These are phyloP conservation scores for Exophiala sp. DNA, from an alignment of 2,329 filamentous ascomycete species.

Conservation along the genomic window DNA sequence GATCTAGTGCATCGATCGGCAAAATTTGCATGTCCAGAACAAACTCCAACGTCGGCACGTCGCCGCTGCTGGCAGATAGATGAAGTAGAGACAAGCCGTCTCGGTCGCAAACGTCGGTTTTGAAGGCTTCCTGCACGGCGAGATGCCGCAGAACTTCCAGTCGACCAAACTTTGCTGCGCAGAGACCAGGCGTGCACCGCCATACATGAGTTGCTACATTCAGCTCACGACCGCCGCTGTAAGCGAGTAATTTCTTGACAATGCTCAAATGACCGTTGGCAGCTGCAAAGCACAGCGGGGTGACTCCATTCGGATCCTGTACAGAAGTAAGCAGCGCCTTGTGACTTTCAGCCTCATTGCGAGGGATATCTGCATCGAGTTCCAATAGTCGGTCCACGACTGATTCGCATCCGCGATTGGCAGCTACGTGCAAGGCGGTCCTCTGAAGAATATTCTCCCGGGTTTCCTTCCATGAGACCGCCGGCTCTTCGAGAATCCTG, in stretches of 20 bases:
- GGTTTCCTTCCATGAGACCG: too few species aligned
- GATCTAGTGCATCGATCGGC: not conserved
- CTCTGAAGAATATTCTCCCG: not conserved
- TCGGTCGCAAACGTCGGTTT: not conserved
- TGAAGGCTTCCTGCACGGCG: not conserved
- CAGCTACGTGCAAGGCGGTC: not conserved
- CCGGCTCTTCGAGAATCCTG: not conserved
- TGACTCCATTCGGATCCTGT: not conserved
- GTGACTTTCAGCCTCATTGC: not conserved
- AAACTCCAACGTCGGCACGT: not conserved
- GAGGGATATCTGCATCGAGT: not conserved
- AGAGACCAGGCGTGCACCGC: too few species aligned
- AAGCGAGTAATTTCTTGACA: conserved; percentile 1
- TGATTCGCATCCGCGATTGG: not conserved
- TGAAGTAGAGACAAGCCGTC: not conserved
- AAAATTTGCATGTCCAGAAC: not conserved
- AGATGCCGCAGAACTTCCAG: not conserved
- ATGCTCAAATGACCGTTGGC: not conserved
- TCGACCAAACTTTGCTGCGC: not conserved
- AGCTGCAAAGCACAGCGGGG: not conserved
- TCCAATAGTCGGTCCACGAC: not conserved
- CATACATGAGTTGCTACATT: not conserved
- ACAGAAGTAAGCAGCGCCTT: not conserved
- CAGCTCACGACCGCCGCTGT: not conserved
- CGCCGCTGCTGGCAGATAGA: not conserved